phyloP scores from a whole-genome alignment of 129 eudicot genomes.

The Sambucus nigra region DNA sequence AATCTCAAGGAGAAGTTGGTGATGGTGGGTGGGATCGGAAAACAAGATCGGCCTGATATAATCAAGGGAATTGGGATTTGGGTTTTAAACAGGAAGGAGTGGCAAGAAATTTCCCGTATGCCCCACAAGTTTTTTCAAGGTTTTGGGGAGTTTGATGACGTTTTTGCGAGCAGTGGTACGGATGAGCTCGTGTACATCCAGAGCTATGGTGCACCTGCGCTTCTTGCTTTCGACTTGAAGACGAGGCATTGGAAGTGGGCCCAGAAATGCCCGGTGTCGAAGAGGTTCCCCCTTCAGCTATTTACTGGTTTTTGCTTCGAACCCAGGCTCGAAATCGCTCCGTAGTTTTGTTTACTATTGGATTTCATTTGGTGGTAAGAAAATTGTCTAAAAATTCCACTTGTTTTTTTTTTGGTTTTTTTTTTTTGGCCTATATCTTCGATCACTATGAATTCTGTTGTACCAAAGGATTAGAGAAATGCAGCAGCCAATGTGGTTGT shows the following conservation, averaged over 20 bases:
- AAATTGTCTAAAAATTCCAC: not conserved
- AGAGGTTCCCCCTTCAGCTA: conserved; percentile 92
- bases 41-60: conserved; percentile 76
- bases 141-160: conserved; percentile 96
- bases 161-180: conserved; percentile 89
- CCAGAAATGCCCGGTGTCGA: conserved; percentile 80
- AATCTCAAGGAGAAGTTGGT: conserved; percentile 64
- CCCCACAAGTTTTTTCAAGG: conserved; percentile 90
- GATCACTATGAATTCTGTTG: not conserved
- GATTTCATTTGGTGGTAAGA: no score
- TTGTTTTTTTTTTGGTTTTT: not conserved
- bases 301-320: conserved; percentile 96
- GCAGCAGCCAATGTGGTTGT: conserved; percentile 9
- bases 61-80: conserved; percentile 91
- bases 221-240: conserved; percentile 59
- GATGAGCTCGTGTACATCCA: conserved; percentile 81
- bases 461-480: conserved; percentile 9
- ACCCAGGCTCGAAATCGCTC: conserved; percentile 73
- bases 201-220: conserved; percentile 90
- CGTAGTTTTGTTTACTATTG: conserved; percentile 18
- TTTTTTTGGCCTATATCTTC: not conserved
- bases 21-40: conserved; percentile 98
- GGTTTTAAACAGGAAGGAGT: conserved; percentile 61
- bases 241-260: conserved; percentile 89
- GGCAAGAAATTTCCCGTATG: conserved; percentile 86